Base-by-base conservation (phyloP, 768 basidiomycete species). In the Tephrocybe rancida region DNA sequence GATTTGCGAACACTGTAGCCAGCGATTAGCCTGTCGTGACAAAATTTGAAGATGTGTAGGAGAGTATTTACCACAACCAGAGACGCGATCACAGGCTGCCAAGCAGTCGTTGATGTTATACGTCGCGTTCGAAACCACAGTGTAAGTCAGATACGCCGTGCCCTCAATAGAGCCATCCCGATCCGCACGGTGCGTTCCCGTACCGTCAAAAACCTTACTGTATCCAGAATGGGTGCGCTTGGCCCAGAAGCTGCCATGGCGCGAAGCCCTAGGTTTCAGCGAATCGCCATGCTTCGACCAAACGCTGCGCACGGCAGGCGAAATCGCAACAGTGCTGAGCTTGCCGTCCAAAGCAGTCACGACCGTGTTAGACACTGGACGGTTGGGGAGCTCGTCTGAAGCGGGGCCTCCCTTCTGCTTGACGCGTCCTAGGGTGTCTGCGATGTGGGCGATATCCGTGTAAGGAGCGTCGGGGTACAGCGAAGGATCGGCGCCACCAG, bases 61-160 rank as follows among this genome's bases (percentile, higher is more conserved):
- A 21, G 26, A 38, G 10, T 5, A 26, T 70, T 46, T 61, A 78
- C 78, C 77, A 60, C 78, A 79, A 6, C 57, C 61, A 5, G 66
- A 41, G 19, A 74, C 67, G 3, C 58, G 56, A 42, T 70, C 67
- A 51, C 75, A 77, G 55, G 69, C 75, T 0, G 59, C 59, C 39
- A 76, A 67, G 61, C 76, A 78, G 25, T 63, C 75, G 18, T 73
- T 54, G 39, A 78, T 66, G 61, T 73, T 70, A 61, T 78, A 77
- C 2, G 77, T 80, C 39, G 68, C 49, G 61, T 78, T 79, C 46
- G 66, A 54, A 4, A 80, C 72, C 30, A 78, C 60, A 7, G 72
- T 74, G 60, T 72, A 80, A 30, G 77, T 78, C 45, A 78, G 61
- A 58, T 77, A 78, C 1, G 75, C 75, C 3, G 76, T 77, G 22